phyloP scores from a whole-genome alignment of 495 filamentous ascomycete genomes.

The Tuber umbilicatum region DNA sequence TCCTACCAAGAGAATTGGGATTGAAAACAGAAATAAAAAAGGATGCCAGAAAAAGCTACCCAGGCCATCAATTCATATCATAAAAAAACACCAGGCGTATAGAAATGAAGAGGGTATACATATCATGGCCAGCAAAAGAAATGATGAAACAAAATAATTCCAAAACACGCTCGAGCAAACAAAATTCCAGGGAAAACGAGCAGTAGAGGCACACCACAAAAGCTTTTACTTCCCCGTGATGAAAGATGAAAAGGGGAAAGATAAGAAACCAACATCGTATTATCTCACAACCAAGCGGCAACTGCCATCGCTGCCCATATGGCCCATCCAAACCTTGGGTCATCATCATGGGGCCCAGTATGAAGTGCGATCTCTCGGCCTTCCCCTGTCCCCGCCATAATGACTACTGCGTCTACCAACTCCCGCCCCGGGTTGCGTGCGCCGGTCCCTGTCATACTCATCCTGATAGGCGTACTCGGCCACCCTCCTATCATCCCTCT shows the following conservation, averaged over 20 bases:
- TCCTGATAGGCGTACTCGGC: conserved; percentile 35
- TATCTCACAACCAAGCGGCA: background rate
- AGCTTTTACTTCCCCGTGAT: background rate
- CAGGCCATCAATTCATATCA: background rate
- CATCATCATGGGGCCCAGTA: background rate
- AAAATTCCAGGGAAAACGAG: background rate
- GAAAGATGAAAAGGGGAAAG: background rate
- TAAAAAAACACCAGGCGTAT: background rate
- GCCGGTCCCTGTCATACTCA: conserved; percentile 25
- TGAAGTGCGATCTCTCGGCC: background rate
- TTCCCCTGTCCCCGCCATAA: conserved; percentile 11
- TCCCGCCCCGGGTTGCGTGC: conserved; percentile 9
- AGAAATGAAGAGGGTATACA: background rate
- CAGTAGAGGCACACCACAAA: background rate
- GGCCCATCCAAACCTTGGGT: conserved; percentile 1
- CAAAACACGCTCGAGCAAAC: background rate
- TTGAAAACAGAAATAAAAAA: background rate
- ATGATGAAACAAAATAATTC: background rate
- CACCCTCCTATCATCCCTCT: conserved; percentile 25
- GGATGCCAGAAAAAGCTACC: background rate
- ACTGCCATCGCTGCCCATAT: conserved; percentile 1
- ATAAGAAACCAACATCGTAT: background rate
- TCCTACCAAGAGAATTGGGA: background rate
- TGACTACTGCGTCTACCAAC: conserved; percentile 20
- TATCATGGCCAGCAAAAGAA: background rate